phyloP scores from a whole-genome alignment of 2,329 filamentous ascomycete genomes.

The Cercospora citrullina region DNA sequence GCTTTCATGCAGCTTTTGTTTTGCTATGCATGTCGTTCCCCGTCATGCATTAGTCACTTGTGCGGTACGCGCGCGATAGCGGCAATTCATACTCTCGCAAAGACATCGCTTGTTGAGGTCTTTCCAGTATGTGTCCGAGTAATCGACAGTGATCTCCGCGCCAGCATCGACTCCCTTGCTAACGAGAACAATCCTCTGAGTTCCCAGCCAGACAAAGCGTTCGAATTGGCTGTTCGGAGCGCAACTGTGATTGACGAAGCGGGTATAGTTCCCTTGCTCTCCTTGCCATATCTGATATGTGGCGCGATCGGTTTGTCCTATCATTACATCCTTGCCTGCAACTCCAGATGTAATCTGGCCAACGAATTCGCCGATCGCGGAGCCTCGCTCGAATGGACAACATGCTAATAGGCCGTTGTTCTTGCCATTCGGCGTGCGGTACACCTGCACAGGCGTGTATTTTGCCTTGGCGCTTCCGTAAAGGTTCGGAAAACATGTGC shows the following conservation, averaged over 20 bases:
- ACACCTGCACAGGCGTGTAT: slow-evolving; percentile 53
- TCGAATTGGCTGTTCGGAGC: slow-evolving; percentile 59
- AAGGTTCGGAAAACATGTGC: slow-evolving; percentile 55
- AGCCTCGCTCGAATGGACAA: slow-evolving; percentile 53
- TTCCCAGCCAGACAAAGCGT: slow-evolving; percentile 58
- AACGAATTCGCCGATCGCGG: slow-evolving; percentile 57
- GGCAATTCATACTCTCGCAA: slow-evolving; percentile 56
- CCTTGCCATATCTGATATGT: slow-evolving; percentile 62
- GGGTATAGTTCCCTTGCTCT: slow-evolving; percentile 57
- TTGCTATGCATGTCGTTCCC: background rate
- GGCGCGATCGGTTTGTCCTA: slow-evolving; percentile 43
- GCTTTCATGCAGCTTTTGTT: background rate
- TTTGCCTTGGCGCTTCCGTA: slow-evolving; percentile 50
- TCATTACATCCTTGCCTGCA: slow-evolving; percentile 57
- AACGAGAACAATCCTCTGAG: slow-evolving; percentile 57
- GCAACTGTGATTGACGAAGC: slow-evolving; percentile 62
- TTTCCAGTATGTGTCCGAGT: slow-evolving; percentile 60
- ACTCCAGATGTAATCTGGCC: slow-evolving; percentile 57
- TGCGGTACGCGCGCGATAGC: slow-evolving; percentile 40
- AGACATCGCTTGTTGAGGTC: slow-evolving; percentile 57
- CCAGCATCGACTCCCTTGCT: slow-evolving; percentile 57
- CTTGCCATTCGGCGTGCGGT: slow-evolving; percentile 54
- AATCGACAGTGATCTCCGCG: slow-evolving; percentile 59
- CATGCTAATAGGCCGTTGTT: slow-evolving; percentile 56
- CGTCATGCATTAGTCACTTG: slow-evolving; percentile 10